These are phyloP conservation scores for Phoma sp. DNA, from an alignment of 2,329 filamentous ascomycete genomes.

Conservation along the genomic window DNA sequence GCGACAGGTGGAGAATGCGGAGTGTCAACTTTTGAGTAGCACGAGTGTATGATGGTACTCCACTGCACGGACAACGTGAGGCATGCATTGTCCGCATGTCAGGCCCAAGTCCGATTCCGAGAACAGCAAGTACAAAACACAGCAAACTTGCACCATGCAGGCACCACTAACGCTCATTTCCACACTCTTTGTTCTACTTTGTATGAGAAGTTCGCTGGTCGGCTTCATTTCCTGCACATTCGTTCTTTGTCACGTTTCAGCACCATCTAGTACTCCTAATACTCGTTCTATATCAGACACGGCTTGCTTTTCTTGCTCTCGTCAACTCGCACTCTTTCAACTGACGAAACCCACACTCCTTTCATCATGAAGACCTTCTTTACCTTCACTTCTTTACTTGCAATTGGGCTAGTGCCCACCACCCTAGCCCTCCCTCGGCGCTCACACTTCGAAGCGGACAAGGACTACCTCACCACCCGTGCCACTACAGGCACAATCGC, in stretches of 20 bases:
- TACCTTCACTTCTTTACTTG: neutral
- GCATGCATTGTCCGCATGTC: neutral
- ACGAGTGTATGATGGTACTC: no score
- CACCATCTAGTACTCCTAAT: neutral
- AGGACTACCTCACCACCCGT: constrained; percentile 1
- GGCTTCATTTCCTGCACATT: neutral
- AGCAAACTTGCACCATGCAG: neutral
- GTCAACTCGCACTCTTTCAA: neutral
- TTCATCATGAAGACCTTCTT: constrained; percentile 8
- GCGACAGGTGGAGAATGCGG: no score
- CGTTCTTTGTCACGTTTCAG: constrained; percentile 2
- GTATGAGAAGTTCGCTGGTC: neutral
- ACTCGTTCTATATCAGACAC: constrained; percentile 6
- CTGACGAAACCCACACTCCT: neutral
- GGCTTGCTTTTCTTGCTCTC: neutral
- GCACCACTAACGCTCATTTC: neutral
- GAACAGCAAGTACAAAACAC: neutral
- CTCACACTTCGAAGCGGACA: neutral
- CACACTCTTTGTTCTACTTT: neutral
- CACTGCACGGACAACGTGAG: constrained; percentile 2
- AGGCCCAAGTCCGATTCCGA: constrained; percentile 6
- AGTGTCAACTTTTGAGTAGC: no score
- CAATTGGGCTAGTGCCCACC: neutral
- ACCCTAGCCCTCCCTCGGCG: neutral
- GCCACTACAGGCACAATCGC: neutral